These are phyloP conservation scores for Cajanus cajan DNA, from an alignment of 306 rosid genomes.

Conservation along the genomic window DNA sequence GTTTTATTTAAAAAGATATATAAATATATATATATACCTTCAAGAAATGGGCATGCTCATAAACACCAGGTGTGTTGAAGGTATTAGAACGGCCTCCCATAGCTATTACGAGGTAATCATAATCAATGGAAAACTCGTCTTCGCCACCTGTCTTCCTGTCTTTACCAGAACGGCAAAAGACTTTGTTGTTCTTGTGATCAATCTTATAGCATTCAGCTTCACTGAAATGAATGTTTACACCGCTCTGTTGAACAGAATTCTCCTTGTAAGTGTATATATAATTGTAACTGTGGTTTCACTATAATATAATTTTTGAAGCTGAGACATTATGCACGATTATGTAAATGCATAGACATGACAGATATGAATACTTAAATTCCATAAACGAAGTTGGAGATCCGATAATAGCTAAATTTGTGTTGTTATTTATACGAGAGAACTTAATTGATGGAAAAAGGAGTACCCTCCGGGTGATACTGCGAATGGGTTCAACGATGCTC, in stretches of 20 bases:
- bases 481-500: conserved; percentile 91
- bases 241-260: conserved; percentile 48
- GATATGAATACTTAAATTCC: background rate
- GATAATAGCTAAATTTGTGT: background rate
- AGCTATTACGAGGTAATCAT: conserved; percentile 75
- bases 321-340: background rate
- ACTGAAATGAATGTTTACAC: conserved; percentile 50
- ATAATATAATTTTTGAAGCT: background rate
- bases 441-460: background rate
- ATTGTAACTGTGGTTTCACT: background rate
- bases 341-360: background rate
- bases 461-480: conserved; percentile 70
- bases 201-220: conserved; percentile 92
- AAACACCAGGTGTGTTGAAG: conserved; percentile 92
- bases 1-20: background rate
- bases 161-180: conserved; percentile 58
- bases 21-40: conserved; percentile 64
- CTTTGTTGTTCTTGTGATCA: conserved; percentile 69
- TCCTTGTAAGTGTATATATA: background rate
- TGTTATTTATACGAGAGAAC: background rate
- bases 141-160: conserved; percentile 43
- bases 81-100: conserved; percentile 91
- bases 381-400: background rate
- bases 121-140: conserved; percentile 76
- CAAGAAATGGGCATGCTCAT: conserved; percentile 78